Base-by-base conservation (phyloP, 331 rosid genomes). In the Prunus yedoensis region DNA sequence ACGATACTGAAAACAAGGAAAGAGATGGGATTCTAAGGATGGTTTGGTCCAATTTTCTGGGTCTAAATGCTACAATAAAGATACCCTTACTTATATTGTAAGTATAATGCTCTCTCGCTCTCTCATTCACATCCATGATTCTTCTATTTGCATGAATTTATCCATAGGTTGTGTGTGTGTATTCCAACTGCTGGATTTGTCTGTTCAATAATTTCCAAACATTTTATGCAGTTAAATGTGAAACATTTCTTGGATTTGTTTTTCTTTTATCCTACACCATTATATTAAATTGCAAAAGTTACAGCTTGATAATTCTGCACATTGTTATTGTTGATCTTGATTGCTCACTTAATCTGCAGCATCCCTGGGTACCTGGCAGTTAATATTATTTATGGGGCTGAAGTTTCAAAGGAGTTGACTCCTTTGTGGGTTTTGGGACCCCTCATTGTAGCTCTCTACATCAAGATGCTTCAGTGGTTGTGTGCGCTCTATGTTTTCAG, bases 361-460 rank as follows among this genome's bases (percentile, higher is more conserved):
- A 64, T 87, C 47, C 97, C 98, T 68, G 53, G 79, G 57, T 93
- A 87, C 83, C 70, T 93, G 87, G 92, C 78, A 21, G 89, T 93
- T 70, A 84, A 89, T 75, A 64, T 77, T 59, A 62, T 74, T 57
- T 87, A 87, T 66, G 98, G 97, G 71, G 86, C 92, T 25, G 88
- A 91, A 75, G 96, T 93, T 80, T 88, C 96, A 1, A 89, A 83
- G 77, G 98, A 93, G 84, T 82, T 93, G 80, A 83, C 90, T 63
- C 98, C 98, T 18, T 79, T 93, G 68, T 93, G 98, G 98, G 65
- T 91, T 80, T 27, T 87, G 56, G 98, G 97, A 66, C 98, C 98
- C 60, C 28, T 91, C 2, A 38, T 88, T 46, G 80, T 85, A 74
- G 97, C 96, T 73, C 79, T 89, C 67, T 80, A 93, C 83, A 32